Conservation (phyloP, 768 basidiomycete genomes). For the Tubosaeta brunneosetosa region DNA sequence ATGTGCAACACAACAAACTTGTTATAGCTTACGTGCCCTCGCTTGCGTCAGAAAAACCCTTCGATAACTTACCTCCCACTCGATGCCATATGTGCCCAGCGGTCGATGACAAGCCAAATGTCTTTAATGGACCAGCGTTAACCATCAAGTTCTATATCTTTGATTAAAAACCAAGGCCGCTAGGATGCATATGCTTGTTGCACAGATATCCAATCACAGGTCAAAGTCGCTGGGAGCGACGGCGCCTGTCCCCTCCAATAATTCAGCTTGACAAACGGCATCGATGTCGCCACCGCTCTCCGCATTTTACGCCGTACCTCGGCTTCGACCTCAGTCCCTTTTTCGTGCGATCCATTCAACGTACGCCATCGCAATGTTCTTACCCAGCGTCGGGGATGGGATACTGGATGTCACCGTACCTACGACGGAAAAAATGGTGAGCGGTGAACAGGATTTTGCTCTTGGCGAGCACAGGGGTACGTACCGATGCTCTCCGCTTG, state of each 20-base stretch:
- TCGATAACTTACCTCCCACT: no score
- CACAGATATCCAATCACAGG: no score
- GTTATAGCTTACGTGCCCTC: no score
- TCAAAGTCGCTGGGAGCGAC: neutral
- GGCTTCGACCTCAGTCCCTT: constrained; percentile 78
- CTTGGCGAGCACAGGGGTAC: neutral
- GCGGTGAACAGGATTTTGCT: neutral
- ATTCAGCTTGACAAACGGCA: constrained; percentile 84
- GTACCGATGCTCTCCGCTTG: constrained; percentile 57
- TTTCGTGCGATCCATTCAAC: constrained; percentile 82
- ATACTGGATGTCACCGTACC: constrained; percentile 91
- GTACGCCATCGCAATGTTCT: constrained; percentile 98
- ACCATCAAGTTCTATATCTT: no score
- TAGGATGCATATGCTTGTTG: no score
- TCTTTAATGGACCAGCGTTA: no score
- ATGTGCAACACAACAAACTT: no score
- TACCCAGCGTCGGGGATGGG: constrained; percentile 82
- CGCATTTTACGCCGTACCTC: constrained; percentile 81
- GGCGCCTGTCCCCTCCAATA: constrained; percentile 63
- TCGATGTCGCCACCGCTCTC: constrained; percentile 65
- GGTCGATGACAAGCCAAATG: no score
- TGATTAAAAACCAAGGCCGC: no score
- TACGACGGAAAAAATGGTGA: constrained; percentile 18
- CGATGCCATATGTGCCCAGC: no score
- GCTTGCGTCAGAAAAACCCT: no score